phyloP scores from a whole-genome alignment of 257 asterid species.

The Dorcoceras hygrometricum region DNA sequence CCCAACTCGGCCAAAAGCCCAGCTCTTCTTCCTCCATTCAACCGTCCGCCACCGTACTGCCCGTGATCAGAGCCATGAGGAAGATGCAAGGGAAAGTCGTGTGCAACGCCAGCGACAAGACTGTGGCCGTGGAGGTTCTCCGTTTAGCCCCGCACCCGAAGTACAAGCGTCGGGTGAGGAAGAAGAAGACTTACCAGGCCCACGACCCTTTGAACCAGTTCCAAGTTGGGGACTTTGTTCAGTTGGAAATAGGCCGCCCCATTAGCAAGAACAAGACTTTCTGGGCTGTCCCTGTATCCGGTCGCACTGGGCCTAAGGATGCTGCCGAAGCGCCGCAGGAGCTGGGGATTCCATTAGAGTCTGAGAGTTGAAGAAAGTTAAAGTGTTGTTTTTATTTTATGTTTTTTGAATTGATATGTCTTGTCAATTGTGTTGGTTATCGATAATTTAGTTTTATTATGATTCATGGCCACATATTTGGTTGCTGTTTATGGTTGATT shows the following conservation, averaged over 20 bases:
- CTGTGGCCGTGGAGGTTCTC: slow-evolving; percentile 79
- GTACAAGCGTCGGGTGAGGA: slow-evolving; percentile 88
- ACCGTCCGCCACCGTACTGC: slow-evolving; percentile 36
- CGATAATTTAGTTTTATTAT: slow-evolving; percentile 12
- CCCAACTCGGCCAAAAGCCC: slow-evolving; percentile 41
- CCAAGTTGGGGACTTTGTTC: slow-evolving; percentile 74
- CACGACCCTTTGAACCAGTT: slow-evolving; percentile 86
- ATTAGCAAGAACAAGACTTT: slow-evolving; percentile 79
- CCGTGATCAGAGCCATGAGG: slow-evolving; percentile 68
- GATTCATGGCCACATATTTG: neutral
- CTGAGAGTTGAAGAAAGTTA: slow-evolving; percentile 24
- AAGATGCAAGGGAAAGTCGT: slow-evolving; percentile 69
- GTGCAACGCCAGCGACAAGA: slow-evolving; percentile 79
- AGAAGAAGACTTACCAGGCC: slow-evolving; percentile 95
- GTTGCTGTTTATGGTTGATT: neutral
- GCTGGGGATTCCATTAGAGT: slow-evolving; percentile 54
- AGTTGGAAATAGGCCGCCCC: slow-evolving; percentile 76
- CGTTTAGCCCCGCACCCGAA: slow-evolving; percentile 94
- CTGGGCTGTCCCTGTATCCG: slow-evolving; percentile 56
- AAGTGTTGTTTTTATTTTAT: neutral
- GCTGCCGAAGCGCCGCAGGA: slow-evolving; percentile 32
- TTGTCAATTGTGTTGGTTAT: slow-evolving; percentile 19
- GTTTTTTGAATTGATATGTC: slow-evolving; percentile 7
- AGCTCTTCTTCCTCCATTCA: slow-evolving; percentile 25
- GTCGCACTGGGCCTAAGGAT: slow-evolving; percentile 30